Base-by-base conservation (phyloP, 805 yeast genomes). In the Ogataea nonfermentans region DNA sequence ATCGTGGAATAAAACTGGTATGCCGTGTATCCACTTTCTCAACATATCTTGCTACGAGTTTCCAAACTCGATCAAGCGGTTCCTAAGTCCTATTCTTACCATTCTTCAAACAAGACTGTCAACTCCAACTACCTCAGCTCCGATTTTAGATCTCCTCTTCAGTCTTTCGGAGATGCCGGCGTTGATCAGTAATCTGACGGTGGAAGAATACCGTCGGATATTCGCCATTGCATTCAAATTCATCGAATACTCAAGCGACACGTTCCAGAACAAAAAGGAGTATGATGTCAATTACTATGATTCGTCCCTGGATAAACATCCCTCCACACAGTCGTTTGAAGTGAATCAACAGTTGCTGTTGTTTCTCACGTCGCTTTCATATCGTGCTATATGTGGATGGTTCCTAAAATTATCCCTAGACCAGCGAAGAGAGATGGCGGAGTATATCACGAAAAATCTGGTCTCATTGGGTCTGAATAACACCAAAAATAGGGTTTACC, bases 171-270 rank as follows among this genome's bases (percentile, higher is more conserved):
- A 81, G 40, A 70, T 83, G 29, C 89, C 91, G 0, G 61, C 76
- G 2, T 61, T 87, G 41, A 79, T 85, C 1, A 72, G 86, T 1
- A 81, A 81, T 51, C 82, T 87, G 55, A 83, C 85, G 3, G 70
- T 73, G 13, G 93, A 84, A 35, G 95, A 88, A 51, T 83, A 73
- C 57, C 82, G 80, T 52, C 69, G 89, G 32, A 86, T 87, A 2
- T 85, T 88, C 65, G 95, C 85, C 2, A 84, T 88, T 56, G 82
- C 89, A 1, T 84, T 88, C 65, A 81, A 81, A 51, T 82, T 80
- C 51, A 82, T 87, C 39, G 86, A 84, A 53, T 81, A 79, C 53
- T 77, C 87, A 2, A 68, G 73, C 36, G 89, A 84, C 49, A 52
- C 42, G 13, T 38, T 47, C 37, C 46, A 35, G 19, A 59, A 19